Conservation (phyloP, 1,139 yeast genomes). For the Waltiozyma sp. region DNA sequence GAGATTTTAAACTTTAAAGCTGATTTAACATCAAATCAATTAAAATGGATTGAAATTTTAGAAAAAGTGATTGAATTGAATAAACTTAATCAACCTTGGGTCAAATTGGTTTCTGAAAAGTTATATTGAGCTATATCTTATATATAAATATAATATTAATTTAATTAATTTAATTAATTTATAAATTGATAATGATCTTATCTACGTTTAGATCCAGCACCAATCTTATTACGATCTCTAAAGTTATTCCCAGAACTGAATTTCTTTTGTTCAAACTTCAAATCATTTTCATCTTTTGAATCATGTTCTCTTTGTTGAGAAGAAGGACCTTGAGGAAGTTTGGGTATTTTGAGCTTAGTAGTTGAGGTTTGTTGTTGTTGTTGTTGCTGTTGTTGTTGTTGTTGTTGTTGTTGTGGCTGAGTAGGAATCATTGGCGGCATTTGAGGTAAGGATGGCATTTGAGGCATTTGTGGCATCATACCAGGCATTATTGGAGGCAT, state of each 20-base stretch:
- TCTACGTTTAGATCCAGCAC: neutral
- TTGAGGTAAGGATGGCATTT: slow-evolving; percentile 8
- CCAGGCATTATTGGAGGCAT: slow-evolving; percentile 26
- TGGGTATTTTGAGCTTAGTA: neutral
- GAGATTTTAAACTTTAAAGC: slow-evolving; percentile 65
- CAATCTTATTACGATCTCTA: neutral
- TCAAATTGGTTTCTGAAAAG: slow-evolving; percentile 24
- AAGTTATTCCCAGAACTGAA: neutral
- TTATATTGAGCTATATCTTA: neutral
- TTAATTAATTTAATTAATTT: too few species aligned
- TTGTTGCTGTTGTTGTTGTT: slow-evolving; percentile 2
- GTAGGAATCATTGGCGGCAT: slow-evolving; percentile 15
- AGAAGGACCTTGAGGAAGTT: neutral
- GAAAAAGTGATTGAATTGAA: slow-evolving; percentile 44
- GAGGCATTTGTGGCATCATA: slow-evolving; percentile 22
- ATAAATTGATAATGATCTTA: neutral
- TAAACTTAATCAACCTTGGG: slow-evolving; percentile 61
- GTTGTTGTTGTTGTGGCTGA: slow-evolving; percentile 10
- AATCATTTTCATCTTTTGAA: neutral
- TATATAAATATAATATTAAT: neutral
- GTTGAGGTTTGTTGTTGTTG: neutral
- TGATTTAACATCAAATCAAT: slow-evolving; percentile 43
- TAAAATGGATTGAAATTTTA: slow-evolving; percentile 43
- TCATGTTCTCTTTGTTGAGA: neutral
- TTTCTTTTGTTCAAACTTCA: neutral